Base-by-base conservation (phyloP, 2,329 filamentous ascomycete genomes). In the Diaporthe citrichinensis region DNA sequence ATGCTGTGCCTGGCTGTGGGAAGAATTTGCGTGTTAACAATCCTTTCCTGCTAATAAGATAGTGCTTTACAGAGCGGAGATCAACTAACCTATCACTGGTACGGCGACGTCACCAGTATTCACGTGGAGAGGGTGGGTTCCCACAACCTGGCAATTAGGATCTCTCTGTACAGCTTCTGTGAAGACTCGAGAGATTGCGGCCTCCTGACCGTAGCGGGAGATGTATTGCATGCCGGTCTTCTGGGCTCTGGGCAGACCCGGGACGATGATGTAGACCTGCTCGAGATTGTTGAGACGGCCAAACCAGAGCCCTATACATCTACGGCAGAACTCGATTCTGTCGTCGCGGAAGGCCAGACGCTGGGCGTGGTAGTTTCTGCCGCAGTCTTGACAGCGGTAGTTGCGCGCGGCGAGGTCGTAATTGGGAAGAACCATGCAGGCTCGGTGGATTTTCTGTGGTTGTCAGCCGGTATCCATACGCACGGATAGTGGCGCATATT, bases 401-500 rank as follows among this genome's bases (percentile, higher is more conserved):
- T n/a, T 15, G 5, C 3, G 4, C 4, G 34, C 34, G 2, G 12
- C 34, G 0, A 25, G 58, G 23, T 61, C 34, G 3, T 14, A 61
- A 10, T 14, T 25, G 2, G 58, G 58, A 9, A 41, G 58, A 41
- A 12, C 36, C 23, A 20, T 6, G n/a, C n/a, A 25, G 58, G 44
- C 1, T 41, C n/a, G 58, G n/a, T 10, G 58, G 3, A 28, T 17
- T 1, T 7, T 2, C 58, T 61, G n/a, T 28, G 5, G 14, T 44
- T 44, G 58, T 61, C n/a, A 61, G 36, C 6, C 6, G 25, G 9
- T 3, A 25, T 20, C 8, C 3, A 5, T 7, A 25, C 6, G 36
- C 6, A 0, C 1, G 9, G 25, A 6, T 7, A 28, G 23, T 3
- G 15, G 9, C 6, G 5, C 7, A 44, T 3, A 2, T 41, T 2